Base-by-base conservation (phyloP, 495 filamentous ascomycete genomes). In the Penicillium dipodomyicola region DNA sequence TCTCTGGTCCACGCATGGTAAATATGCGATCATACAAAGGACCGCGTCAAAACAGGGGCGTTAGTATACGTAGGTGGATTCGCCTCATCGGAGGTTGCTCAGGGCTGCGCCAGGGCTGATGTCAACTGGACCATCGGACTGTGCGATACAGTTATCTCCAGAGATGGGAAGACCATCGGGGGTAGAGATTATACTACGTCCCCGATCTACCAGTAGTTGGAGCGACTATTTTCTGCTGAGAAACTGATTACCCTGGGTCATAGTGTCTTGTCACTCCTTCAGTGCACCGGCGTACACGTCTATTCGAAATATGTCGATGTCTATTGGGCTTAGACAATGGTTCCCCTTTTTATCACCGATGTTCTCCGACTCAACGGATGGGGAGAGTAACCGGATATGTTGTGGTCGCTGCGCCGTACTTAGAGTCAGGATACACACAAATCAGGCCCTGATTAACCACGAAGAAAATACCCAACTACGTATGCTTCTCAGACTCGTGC, bases 351-450 rank as follows among this genome's bases (percentile, higher is more conserved):
- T 32, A 27, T 52, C 39, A 33, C 50, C 39, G 39, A 43, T 20
- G 5, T 17, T 22, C 14, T 52, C 11, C 33, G 17, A 1, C n/a
- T 10, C 5, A 12, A 52, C 2, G 33, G 29, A 33, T 42, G 15
- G 10, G 22, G 39, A 33, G 50, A 42, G 27, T 39, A 41, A 10
- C 35, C 2, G n/a, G 15, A 15, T 25, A 22, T 9, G 11, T 25
- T 43, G 50, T 43, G 39, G 25, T 40, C 37, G 50, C 50, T 52
- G 39, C n/a, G 32, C 49, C 35, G 49, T 20, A 25, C 35, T 37
- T 19, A n/a, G 47, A 37, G 30, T 39, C 17, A 48, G 20, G 9
- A 41, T 41, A 52, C n/a, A n/a, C n/a, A n/a, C n/a, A n/a, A 14
- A 15, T 4, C 33, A 14, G 22, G 22, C 3, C 22, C 33, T 14